Percentiles rank a stretch among this genome's conserved stretches.
These are phyloP conservation scores for Candida sonorensis DNA, from an alignment of 805 yeast species.

Conservation along the genomic window DNA sequence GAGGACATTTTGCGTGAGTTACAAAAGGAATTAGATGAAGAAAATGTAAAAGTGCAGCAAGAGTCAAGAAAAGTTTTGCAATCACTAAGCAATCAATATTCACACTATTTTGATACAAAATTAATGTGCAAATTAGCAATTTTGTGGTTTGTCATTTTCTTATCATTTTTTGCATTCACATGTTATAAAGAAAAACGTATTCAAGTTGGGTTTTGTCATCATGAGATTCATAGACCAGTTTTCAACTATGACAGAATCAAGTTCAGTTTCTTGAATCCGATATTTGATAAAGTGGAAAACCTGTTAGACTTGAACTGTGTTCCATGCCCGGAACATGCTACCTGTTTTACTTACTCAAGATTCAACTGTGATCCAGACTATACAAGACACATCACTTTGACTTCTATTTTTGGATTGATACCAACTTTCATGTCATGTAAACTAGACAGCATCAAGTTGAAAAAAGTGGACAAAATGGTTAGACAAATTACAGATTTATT, in stretches of 20 bases:
- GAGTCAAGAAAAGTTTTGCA: slow-evolving; percentile 19
- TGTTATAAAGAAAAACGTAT: slow-evolving; percentile 48
- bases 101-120: slow-evolving; percentile 2
- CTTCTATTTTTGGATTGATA: slow-evolving; percentile 48
- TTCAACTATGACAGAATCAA: slow-evolving; percentile 9
- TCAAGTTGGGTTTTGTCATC: slow-evolving; percentile 72
- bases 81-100: slow-evolving; percentile 5
- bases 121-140: slow-evolving; percentile 6
- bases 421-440: slow-evolving; percentile 64
- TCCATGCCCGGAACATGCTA: slow-evolving; percentile 77
- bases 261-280: slow-evolving; percentile 11
- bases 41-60: slow-evolving; percentile 15
- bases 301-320: slow-evolving; percentile 59
- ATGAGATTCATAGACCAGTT: slow-evolving; percentile 39
- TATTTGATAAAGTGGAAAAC: slow-evolving; percentile 34
- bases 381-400: slow-evolving; percentile 44
- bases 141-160: slow-evolving; percentile 10
- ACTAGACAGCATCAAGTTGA: slow-evolving; percentile 70
- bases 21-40: slow-evolving; percentile 17
- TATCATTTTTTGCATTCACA: slow-evolving; percentile 8
- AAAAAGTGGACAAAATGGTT: slow-evolving; percentile 59
- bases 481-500: slow-evolving; percentile 59
- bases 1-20: slow-evolving; percentile 13
- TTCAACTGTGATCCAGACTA: slow-evolving; percentile 72
- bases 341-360: slow-evolving; percentile 58